These are phyloP conservation scores for Nannizziopsis arthrosporioides DNA, from an alignment of 2,329 filamentous ascomycete species.

Conservation along the genomic window DNA sequence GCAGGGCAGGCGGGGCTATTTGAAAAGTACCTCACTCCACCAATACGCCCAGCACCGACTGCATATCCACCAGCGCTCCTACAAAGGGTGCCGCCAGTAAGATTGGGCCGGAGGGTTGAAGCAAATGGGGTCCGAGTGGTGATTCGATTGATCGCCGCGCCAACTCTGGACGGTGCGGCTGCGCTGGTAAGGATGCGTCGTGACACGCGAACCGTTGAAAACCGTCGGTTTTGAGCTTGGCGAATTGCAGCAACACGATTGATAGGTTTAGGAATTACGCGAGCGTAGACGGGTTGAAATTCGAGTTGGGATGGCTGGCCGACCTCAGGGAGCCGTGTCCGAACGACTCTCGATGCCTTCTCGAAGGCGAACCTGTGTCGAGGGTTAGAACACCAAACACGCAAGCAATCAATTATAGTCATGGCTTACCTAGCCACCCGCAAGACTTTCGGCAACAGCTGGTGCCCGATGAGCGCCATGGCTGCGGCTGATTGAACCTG, in stretches of 20 bases:
- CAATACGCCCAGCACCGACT: constrained; percentile 54
- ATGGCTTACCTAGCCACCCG: constrained; percentile 36
- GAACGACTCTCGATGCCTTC: constrained; percentile 36
- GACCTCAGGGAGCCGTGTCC: constrained; percentile 33
- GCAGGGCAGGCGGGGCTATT: constrained; percentile 75
- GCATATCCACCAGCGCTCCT: constrained; percentile 85
- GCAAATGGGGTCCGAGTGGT: constrained; percentile 75
- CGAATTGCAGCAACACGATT: constrained; percentile 52
- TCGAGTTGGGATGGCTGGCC: constrained; percentile 34
- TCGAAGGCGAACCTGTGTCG: constrained; percentile 36
- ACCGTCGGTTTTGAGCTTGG: constrained; percentile 53
- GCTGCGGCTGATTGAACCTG: constrained; percentile 3
- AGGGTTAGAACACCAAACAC: constrained; percentile 18
- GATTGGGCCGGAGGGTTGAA: constrained; percentile 75
- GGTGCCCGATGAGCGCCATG: constrained; percentile 41
- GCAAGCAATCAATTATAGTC: not conserved
- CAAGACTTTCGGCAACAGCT: constrained; percentile 40
- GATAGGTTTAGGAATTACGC: constrained; percentile 47
- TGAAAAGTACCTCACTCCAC: constrained; percentile 76
- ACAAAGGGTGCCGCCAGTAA: constrained; percentile 76
- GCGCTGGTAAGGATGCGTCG: constrained; percentile 41
- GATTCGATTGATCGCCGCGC: constrained; percentile 47
- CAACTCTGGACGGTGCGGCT: constrained; percentile 47
- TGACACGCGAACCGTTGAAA: constrained; percentile 42
- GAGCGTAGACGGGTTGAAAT: constrained; percentile 49